Conservation (phyloP, 2,329 filamentous ascomycete species). For the Seiridium unicorne region DNA sequence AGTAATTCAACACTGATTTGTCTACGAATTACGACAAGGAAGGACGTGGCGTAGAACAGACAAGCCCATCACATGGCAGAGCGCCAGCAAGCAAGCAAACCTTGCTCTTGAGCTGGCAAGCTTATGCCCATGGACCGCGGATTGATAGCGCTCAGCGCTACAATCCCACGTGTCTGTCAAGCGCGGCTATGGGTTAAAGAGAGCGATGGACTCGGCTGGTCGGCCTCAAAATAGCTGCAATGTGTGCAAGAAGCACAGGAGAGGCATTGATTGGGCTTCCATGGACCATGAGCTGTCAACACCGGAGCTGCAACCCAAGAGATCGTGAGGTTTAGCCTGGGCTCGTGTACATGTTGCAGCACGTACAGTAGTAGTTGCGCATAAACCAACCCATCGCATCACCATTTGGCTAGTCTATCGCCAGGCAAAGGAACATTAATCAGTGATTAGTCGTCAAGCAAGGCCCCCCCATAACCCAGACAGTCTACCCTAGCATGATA, state of each 20-base stretch:
- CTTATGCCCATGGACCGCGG: too few species aligned
- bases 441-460: neutral
- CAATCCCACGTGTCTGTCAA: neutral
- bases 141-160: neutral
- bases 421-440: neutral
- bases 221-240: neutral
- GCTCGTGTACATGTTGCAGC: neutral
- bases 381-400: neutral
- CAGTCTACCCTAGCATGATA: conserved; percentile 1
- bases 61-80: neutral
- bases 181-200: conserved; percentile 20
- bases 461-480: neutral
- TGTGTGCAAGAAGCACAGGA: too few species aligned
- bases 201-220: neutral
- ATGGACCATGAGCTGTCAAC: neutral
- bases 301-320: neutral
- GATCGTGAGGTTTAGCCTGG: neutral
- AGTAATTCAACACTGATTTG: neutral
- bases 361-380: neutral
- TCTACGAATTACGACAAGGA: neutral
- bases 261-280: neutral
- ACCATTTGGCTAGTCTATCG: neutral
- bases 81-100: too few species aligned
- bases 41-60: neutral
- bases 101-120: too few species aligned